Evolutionary conservation across 441 rosid genomes (phyloP).

Genomic region (Pelargonium myrrhifolium): DNA sequence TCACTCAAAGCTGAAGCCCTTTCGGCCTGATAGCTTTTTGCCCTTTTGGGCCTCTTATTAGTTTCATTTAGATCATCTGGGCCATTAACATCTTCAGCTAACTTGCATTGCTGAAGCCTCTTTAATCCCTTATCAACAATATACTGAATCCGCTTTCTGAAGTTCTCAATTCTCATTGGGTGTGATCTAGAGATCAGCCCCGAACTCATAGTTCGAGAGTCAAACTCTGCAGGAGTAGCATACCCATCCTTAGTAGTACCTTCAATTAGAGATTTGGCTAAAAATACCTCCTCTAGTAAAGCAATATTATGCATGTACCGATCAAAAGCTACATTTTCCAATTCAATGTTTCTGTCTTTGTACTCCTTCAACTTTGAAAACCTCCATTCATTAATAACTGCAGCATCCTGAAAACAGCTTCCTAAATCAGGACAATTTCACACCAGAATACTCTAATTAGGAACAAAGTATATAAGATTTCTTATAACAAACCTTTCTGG

Average conservation of each 20-base stretch:
- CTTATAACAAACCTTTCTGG: constrained; percentile 54
- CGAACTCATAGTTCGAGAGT: constrained; percentile 22
- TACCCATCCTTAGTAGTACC: constrained; percentile 26
- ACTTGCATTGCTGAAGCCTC: constrained; percentile 40
- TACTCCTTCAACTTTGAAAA: constrained; percentile 73
- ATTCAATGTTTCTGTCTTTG: constrained; percentile 60
- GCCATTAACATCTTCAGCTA: constrained; percentile 17
- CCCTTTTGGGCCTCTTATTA: constrained; percentile 29
- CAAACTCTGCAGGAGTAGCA: constrained; percentile 25
- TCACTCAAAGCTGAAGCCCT: constrained; percentile 49
- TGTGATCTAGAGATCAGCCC: constrained; percentile 44
- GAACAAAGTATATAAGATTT: constrained; percentile 3
- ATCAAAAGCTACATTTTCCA: constrained; percentile 80
- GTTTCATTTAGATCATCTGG: constrained; percentile 24
- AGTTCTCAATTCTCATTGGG: constrained; percentile 41
- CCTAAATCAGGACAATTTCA: constrained; percentile 17
- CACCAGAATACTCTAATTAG: constrained; percentile 10
- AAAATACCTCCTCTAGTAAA: constrained; percentile 73
- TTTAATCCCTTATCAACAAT: constrained; percentile 53
- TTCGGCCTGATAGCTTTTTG: constrained; percentile 34
- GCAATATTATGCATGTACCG: constrained; percentile 66
- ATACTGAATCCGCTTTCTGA: constrained; percentile 41
- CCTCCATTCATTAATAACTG: constrained; percentile 85
- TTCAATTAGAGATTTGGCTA: constrained; percentile 37
- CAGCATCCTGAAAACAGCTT: constrained; percentile 60